Percentiles rank a stretch among this genome's conserved stretches.
phyloP scores from a whole-genome alignment of 2,329 filamentous ascomycete genomes.

The Monosporascus sp. region DNA sequence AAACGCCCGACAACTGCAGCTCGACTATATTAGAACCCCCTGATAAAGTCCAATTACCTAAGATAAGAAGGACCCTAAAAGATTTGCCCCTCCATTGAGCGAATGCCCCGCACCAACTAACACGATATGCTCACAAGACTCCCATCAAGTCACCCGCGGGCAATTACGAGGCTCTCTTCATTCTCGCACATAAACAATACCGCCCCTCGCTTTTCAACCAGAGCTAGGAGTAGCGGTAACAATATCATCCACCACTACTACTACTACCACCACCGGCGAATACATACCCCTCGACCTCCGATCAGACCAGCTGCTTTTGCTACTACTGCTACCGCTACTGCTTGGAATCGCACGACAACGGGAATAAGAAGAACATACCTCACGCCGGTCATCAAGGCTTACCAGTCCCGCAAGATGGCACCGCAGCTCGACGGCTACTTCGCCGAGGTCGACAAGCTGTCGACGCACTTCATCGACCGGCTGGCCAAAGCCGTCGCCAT shows the following conservation, averaged over 20 bases:
- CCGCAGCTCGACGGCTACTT: conserved; percentile 89
- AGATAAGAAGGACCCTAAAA: no score
- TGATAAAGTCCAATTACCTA: no score
- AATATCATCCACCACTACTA: background rate
- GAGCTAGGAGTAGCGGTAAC: background rate
- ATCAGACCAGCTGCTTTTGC: conserved; percentile 3
- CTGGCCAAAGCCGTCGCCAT: conserved; percentile 91
- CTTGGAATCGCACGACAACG: background rate
- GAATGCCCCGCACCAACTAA: background rate
- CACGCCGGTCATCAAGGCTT: conserved; percentile 45
- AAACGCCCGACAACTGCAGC: no score
- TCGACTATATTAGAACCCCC: no score
- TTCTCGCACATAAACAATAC: background rate
- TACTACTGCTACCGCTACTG: background rate
- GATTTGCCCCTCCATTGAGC: background rate
- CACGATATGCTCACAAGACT: background rate
- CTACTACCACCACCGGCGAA: background rate
- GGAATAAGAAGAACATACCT: conserved; percentile 39
- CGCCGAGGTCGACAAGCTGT: conserved; percentile 78
- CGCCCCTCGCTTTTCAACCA: background rate
- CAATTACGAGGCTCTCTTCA: background rate
- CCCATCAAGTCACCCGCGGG: background rate
- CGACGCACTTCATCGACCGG: conserved; percentile 80
- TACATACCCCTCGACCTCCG: background rate
- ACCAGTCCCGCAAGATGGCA: conserved; percentile 74